Base-by-base conservation (phyloP, 352 stramenopile species). In the Thalassiosira livingstoniorum region DNA sequence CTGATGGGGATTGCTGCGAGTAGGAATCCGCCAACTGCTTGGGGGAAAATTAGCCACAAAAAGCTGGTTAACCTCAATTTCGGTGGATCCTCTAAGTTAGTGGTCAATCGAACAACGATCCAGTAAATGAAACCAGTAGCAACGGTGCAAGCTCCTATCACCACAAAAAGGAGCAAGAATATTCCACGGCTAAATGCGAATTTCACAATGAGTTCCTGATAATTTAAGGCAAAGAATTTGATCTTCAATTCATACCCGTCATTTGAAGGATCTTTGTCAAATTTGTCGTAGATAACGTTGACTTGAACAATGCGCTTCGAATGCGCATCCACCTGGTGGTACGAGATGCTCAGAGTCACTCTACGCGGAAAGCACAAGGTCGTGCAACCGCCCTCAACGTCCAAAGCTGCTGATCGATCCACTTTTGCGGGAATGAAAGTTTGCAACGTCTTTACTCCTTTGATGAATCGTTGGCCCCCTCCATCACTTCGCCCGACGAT, bases 391-490 rank as follows among this genome's bases (percentile, higher is more conserved):
- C 92, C 95, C 67, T 94, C 88, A 7, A 98, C 80, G 18, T 92
- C 80, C 2, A 92, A 78, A 21, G 94, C 89, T 1, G 95, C 62
- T 29, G 80, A 88, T 77, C 96, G 96, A 69, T 98, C 91, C 0
- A 99, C 94, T 0, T 90, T 96, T 15, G 99, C 96, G 23, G 96
- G 95, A 64, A 99, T 97, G 70, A 99, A 98, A 37, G 95, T 96
- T 87, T 99, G 96, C 18, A 94, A 93, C 0, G 92, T 95, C n/a
- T 81, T 67, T 60, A 81, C 62, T 47, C 43, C 79, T 45, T 84
- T 57, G 42, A 90, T 72, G 37, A 84, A 87, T 32, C 55, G 69
- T 81, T 89, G 77, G 10, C 86, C 86, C 5, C 85, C 86, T 23
- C 76, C 78, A 76, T 92, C 84, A 34, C 77, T 37, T n/a, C 4